Percentiles rank a stretch among this genome's conserved stretches.
These are phyloP conservation scores for Canariomyces notabilis DNA, from an alignment of 2,329 filamentous ascomycete genomes.

Conservation along the genomic window DNA sequence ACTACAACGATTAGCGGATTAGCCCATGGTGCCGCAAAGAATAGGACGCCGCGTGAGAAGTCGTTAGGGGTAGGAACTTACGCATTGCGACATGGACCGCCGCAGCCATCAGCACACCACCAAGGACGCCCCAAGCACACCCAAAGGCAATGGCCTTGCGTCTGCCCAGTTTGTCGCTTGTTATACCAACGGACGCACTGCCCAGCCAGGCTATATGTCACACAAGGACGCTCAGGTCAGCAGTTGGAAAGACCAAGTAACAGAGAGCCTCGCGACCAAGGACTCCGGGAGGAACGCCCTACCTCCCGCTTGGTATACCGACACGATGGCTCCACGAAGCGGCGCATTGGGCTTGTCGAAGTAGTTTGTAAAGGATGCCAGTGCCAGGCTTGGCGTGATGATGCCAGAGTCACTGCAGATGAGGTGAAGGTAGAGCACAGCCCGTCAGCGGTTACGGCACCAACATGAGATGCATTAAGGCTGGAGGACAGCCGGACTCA, in stretches of 20 bases:
- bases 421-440: neutral
- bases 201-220: constrained; percentile 33
- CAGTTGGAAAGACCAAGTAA: no score
- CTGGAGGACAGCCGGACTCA: constrained; percentile 16
- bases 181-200: constrained; percentile 36
- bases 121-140: constrained; percentile 36
- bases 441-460: neutral
- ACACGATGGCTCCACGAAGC: constrained; percentile 36
- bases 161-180: constrained; percentile 34
- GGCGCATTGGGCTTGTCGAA: constrained; percentile 33
- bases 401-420: constrained; percentile 36
- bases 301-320: constrained; percentile 38
- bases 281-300: no score
- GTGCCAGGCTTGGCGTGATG: constrained; percentile 36
- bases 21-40: neutral
- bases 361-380: constrained; percentile 33
- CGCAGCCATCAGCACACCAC: constrained; percentile 37
- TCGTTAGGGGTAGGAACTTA: constrained; percentile 25
- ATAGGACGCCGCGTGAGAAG: no score
- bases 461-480: neutral
- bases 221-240: no score
- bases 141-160: constrained; percentile 38
- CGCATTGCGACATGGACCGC: constrained; percentile 38
- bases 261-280: no score
- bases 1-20: constrained; percentile 24